Conservation (phyloP, 2,329 filamentous ascomycete species). For the Fusarium goolgardi region DNA sequence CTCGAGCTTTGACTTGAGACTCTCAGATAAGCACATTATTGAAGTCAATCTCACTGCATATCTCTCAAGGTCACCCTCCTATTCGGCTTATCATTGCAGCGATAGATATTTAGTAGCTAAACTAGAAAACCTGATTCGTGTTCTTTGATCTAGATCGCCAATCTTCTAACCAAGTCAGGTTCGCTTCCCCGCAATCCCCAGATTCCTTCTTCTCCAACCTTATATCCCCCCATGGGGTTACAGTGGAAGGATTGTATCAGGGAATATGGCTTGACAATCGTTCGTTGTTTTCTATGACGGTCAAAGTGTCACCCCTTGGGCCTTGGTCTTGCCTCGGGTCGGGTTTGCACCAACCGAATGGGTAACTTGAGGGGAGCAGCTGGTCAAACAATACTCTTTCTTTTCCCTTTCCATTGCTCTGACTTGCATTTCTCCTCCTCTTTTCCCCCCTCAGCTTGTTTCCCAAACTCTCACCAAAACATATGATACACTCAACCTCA, state of each 20-base stretch:
- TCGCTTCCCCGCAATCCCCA: slow-evolving; percentile 38
- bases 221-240: slow-evolving; percentile 30
- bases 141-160: slow-evolving; percentile 10
- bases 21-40: not conserved
- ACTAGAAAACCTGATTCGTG: slow-evolving; percentile 28
- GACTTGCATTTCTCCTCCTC: not conserved
- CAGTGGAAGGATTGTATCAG: not conserved
- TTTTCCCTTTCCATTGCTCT: not conserved
- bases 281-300: slow-evolving; percentile 13
- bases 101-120: slow-evolving; percentile 15
- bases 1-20: not conserved
- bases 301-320: slow-evolving; percentile 10
- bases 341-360: slow-evolving; percentile 32
- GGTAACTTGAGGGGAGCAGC: not conserved
- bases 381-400: slow-evolving; percentile 19
- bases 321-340: slow-evolving; percentile 28
- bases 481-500: not conserved
- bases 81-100: slow-evolving; percentile 41
- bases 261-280: not conserved
- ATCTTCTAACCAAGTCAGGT: slow-evolving; percentile 11
- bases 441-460: not conserved
- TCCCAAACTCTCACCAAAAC: not conserved
- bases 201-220: slow-evolving; percentile 40
- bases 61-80: slow-evolving; percentile 1
- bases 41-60: slow-evolving; percentile 1